Conservation (phyloP, 148 eudicot genomes). For the Drosera capensis region DNA sequence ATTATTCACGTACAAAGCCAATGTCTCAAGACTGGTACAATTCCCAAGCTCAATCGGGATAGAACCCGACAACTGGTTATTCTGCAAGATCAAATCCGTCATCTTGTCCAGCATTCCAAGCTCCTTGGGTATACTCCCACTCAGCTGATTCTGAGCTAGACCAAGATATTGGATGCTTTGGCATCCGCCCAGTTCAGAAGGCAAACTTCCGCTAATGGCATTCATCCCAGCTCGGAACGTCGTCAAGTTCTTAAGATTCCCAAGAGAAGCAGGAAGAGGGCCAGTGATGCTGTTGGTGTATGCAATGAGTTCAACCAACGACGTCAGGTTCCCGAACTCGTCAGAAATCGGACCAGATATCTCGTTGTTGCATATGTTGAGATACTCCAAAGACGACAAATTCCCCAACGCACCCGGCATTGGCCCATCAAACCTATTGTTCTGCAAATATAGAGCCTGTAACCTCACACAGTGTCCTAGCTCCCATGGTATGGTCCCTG, state of each 20-base stretch:
- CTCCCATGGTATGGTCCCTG: slow-evolving; percentile 49
- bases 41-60: slow-evolving; percentile 73
- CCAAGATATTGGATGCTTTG: slow-evolving; percentile 50
- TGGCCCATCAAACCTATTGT: slow-evolving; percentile 46
- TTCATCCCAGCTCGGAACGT: slow-evolving; percentile 82
- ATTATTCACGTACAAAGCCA: slow-evolving; percentile 78
- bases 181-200: slow-evolving; percentile 65
- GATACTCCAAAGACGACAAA: slow-evolving; percentile 33
- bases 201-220: slow-evolving; percentile 56
- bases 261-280: slow-evolving; percentile 51
- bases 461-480: slow-evolving; percentile 47
- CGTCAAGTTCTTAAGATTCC: slow-evolving; percentile 42
- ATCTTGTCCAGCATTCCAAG: slow-evolving; percentile 51
- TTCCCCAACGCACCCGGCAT: slow-evolving; percentile 64
- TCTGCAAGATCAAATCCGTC: slow-evolving; percentile 64
- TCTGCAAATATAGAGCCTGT: slow-evolving; percentile 37
- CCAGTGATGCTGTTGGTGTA: slow-evolving; percentile 64
- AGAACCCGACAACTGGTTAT: slow-evolving; percentile 50
- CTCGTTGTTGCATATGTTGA: slow-evolving; percentile 79
- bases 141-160: slow-evolving; percentile 66
- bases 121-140: slow-evolving; percentile 63
- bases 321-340: slow-evolving; percentile 63
- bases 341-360: slow-evolving; percentile 66
- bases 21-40: slow-evolving; percentile 53
- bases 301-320: slow-evolving; percentile 47